Evolutionary conservation across 129 eudicot species (phyloP).

Genomic region (Flaveria ramosissima): DNA sequence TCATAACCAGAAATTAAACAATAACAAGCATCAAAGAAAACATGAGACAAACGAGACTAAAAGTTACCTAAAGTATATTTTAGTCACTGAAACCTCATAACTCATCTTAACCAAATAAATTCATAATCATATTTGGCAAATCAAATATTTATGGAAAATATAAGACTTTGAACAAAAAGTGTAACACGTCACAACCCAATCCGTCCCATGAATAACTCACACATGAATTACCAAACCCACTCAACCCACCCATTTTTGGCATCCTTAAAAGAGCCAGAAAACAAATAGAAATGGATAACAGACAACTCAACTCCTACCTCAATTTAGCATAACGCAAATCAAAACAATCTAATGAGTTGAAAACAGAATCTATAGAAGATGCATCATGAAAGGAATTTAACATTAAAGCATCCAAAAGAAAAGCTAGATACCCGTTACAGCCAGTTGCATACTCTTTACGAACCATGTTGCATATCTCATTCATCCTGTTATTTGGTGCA

Average conservation of each 20-base stretch:
- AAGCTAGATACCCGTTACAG: constrained; percentile 50
- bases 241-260: not conserved
- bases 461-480: constrained; percentile 49
- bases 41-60: not conserved
- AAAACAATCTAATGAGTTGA: not conserved
- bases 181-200: not conserved
- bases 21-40: not conserved
- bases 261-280: not conserved
- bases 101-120: too few relatives aligned
- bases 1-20: not conserved
- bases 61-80: too few relatives aligned
- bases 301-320: not conserved
- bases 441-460: constrained; percentile 56
- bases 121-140: too few relatives aligned
- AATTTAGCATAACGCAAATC: not conserved
- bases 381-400: not conserved
- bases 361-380: not conserved
- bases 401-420: not conserved
- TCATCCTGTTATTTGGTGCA: constrained; percentile 46
- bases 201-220: not conserved
- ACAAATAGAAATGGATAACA: not conserved
- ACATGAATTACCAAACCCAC: not conserved
- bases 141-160: too few relatives aligned
- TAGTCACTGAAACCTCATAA: too few relatives aligned
- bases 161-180: not conserved